phyloP scores from a whole-genome alignment of 202 grass and related monocot species.

The Schoenoplectus tabernaemontani region DNA sequence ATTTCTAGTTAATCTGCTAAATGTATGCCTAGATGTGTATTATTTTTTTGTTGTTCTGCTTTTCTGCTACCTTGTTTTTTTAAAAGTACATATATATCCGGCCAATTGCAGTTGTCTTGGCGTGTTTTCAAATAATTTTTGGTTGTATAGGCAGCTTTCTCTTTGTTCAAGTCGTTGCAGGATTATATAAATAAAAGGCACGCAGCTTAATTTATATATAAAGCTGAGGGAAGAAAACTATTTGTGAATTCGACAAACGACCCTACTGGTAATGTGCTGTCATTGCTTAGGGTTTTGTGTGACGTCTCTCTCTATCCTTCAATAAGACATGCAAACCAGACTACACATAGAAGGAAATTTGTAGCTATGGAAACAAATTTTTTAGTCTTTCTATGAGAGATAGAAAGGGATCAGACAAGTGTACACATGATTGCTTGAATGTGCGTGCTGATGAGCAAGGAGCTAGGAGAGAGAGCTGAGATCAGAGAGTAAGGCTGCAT shows the following conservation, averaged over 20 bases:
- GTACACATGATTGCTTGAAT: neutral
- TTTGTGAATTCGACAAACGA: neutral
- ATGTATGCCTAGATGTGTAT: neutral
- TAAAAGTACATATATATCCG: neutral
- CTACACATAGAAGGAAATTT: neutral
- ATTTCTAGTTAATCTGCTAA: too few relatives aligned
- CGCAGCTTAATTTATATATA: neutral
- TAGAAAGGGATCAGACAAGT: neutral
- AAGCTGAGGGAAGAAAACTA: slow-evolving; percentile 20
- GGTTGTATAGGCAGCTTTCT: neutral
- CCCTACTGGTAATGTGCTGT: neutral
- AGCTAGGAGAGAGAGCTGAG: neutral
- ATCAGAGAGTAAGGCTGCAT: neutral
- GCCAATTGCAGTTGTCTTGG: neutral
- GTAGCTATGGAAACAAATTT: neutral
- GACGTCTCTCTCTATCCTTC: neutral
- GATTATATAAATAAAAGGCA: neutral
- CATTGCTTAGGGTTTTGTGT: slow-evolving; percentile 8
- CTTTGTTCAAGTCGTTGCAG: slow-evolving; percentile 1
- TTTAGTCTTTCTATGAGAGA: slow-evolving; percentile 12
- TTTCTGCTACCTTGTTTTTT: neutral
- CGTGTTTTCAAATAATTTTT: neutral
- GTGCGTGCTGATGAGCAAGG: too few relatives aligned
- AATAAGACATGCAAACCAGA: neutral
- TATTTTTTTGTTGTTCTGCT: neutral